Base-by-base conservation (phyloP, 257 asterid species). In the Perilla frutescens region DNA sequence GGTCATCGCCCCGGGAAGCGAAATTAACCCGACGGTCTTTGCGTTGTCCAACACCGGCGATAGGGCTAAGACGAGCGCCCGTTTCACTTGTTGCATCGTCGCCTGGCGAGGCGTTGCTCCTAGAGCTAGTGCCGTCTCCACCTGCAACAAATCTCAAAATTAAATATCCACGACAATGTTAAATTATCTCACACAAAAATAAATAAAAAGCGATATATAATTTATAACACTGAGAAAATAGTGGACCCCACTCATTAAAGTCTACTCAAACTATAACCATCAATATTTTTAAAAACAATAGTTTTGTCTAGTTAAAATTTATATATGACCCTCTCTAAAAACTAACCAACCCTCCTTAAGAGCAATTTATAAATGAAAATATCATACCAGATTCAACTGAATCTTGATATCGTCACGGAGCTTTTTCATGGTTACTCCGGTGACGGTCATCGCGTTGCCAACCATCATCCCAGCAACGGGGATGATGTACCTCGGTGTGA, bases 81-180 rank as follows among this genome's bases (percentile, higher is more conserved):
- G 80, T 66, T 84, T 93, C 81, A 93, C 97, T 68, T 93, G 98
- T n/a, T 91, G 88, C 8, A 82, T 1, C 2, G 97, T 91, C 3
- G 98, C 98, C 67, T 93, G 96, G 4, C 93, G 91, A 0, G 98
- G 98, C 5, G 98, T 93, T 2, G 98, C 98, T 54, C 98, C 98
- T 0, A 93, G 87, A 8, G 98, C 97, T 20, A 93, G 72, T 2
- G 97, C 97, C 1, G 98, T 93, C 78, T 93, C 98, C 13, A 93
- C 98, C 98, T 93, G 11, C 5, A 29, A 36, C n/a, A 60, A 34
- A n/a, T 1, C 4, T 4, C 3, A 43, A 15, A 20, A n/a, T n/a
- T n/a, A n/a, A n/a, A 41, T 13, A 37, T 36, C 36, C 2, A 55
- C 1, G 0, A 20, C 26, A 20, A 20, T 20, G 26, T 1, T 0